Conservation (phyloP, 805 yeast genomes). For the Candida arabinofermentans region DNA sequence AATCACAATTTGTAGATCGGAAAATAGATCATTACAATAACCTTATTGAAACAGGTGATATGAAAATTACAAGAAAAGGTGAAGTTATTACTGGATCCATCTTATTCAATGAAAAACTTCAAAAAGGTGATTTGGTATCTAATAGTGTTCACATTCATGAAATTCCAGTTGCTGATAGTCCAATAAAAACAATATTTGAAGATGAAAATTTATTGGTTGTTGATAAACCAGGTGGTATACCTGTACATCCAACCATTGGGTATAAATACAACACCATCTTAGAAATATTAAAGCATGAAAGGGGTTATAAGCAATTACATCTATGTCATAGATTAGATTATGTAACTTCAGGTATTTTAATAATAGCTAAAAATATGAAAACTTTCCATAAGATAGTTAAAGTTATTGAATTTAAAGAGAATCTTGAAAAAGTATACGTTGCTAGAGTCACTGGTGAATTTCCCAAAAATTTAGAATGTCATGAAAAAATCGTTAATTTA, state of each 20-base stretch:
- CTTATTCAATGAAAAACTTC: conserved; percentile 11
- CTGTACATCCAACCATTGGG: conserved; percentile 50
- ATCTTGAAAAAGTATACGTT: conserved; percentile 34
- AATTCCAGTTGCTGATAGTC: conserved; percentile 29
- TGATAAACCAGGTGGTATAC: conserved; percentile 49
- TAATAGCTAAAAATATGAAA: conserved; percentile 33
- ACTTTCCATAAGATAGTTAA: not conserved
- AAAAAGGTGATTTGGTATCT: conserved; percentile 12
- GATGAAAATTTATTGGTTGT: conserved; percentile 39
- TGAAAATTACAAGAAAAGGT: not conserved
- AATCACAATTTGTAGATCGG: conserved; percentile 29
- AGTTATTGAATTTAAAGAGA: not conserved
- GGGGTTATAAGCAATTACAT: conserved; percentile 12
- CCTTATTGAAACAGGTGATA: not conserved
- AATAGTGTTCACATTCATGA: conserved; percentile 41
- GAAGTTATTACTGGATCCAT: conserved; percentile 5
- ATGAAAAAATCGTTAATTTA: conserved; percentile 32
- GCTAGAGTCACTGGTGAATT: conserved; percentile 40
- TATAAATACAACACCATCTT: conserved; percentile 40
- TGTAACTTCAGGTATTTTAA: conserved; percentile 46
- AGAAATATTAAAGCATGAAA: conserved; percentile 35
- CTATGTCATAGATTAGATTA: conserved; percentile 50
- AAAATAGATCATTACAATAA: conserved; percentile 1
- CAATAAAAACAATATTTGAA: conserved; percentile 31
- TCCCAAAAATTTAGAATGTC: conserved; percentile 28